Percentiles rank a stretch among this genome's conserved stretches.
phyloP scores from a whole-genome alignment of 2,329 filamentous ascomycete genomes.

The Epichloe hybrida region DNA sequence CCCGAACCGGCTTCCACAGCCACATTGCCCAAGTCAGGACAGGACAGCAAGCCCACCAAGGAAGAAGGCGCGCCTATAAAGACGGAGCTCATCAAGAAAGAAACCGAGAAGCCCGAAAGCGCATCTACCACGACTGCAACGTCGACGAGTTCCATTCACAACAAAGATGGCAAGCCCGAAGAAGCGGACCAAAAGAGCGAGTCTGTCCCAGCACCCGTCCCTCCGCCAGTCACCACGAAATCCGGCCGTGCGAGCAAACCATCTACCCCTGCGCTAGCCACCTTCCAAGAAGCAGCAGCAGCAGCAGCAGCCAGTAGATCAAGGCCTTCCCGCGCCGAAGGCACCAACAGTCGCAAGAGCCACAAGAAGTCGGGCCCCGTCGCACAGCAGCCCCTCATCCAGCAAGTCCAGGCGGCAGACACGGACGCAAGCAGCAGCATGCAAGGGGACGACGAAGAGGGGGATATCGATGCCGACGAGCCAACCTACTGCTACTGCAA shows the following conservation, averaged over 20 bases:
- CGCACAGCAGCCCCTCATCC: conserved; percentile 21
- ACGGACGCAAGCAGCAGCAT: conserved; percentile 30
- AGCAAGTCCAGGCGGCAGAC: conserved; percentile 17
- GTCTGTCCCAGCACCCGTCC: conserved; percentile 23
- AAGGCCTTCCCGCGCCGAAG: conserved; percentile 35
- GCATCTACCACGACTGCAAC: conserved; percentile 12
- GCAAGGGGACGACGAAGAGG: conserved; percentile 28
- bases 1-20: conserved; percentile 23
- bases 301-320: conserved; percentile 28
- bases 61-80: conserved; percentile 27
- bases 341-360: conserved; percentile 33
- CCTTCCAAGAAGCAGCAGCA: conserved; percentile 41
- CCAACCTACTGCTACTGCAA: conserved; percentile 71
- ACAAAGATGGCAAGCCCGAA: conserved; percentile 31
- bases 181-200: conserved; percentile 25
- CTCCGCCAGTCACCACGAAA: conserved; percentile 45
- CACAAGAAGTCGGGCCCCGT: conserved; percentile 43
- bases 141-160: conserved; percentile 13
- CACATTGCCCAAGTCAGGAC: conserved; percentile 16
- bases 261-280: conserved; percentile 47
- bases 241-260: conserved; percentile 54
- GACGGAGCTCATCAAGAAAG: conserved; percentile 21
- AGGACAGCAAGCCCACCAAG: conserved; percentile 36
- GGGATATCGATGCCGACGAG: conserved; percentile 56
- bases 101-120: conserved; percentile 17